Conservation (phyloP, 2,329 filamentous ascomycete species). For the Leptosphaerulina australis region DNA sequence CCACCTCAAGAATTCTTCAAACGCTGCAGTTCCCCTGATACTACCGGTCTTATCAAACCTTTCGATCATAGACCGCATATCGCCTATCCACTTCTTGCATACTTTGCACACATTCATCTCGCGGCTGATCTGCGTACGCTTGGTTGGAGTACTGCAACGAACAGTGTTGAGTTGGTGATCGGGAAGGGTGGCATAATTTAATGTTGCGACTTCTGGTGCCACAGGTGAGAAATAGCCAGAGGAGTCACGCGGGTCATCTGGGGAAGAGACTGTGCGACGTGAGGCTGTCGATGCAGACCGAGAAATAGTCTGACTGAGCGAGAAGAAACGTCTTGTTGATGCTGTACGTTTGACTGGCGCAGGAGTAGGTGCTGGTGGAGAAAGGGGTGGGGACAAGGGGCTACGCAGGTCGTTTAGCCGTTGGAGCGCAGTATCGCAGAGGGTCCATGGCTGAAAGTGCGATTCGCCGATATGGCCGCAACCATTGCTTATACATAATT, state of each 20-base stretch:
- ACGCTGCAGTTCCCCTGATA: slow-evolving; percentile 37
- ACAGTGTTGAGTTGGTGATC: slow-evolving; percentile 35
- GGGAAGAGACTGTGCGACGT: slow-evolving; percentile 27
- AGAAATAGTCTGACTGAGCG: slow-evolving; percentile 32
- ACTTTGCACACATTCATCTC: slow-evolving; percentile 39
- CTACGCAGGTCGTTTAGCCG: slow-evolving; percentile 34
- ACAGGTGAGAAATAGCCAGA: slow-evolving; percentile 12
- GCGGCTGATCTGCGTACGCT: slow-evolving; percentile 31
- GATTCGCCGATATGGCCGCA: slow-evolving; percentile 44
- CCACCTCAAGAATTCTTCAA: slow-evolving; percentile 38
- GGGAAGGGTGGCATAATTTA: slow-evolving; percentile 33
- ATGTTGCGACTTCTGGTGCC: not conserved
- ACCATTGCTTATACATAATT: slow-evolving; percentile 21
- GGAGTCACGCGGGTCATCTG: slow-evolving; percentile 19
- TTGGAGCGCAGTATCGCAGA: slow-evolving; percentile 34
- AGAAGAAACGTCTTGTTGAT: slow-evolving; percentile 36
- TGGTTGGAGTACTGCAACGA: slow-evolving; percentile 25
- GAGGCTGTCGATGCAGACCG: slow-evolving; percentile 30
- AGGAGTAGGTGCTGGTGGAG: slow-evolving; percentile 18
- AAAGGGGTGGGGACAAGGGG: slow-evolving; percentile 37
- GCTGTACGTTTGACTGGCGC: slow-evolving; percentile 28
- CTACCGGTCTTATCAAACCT: slow-evolving; percentile 40
- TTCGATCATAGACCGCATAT: slow-evolving; percentile 42
- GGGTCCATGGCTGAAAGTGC: slow-evolving; percentile 34
- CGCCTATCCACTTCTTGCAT: slow-evolving; percentile 34